Conservation (phyloP, 2,329 filamentous ascomycete species). For the Chaetomium strumarium region DNA sequence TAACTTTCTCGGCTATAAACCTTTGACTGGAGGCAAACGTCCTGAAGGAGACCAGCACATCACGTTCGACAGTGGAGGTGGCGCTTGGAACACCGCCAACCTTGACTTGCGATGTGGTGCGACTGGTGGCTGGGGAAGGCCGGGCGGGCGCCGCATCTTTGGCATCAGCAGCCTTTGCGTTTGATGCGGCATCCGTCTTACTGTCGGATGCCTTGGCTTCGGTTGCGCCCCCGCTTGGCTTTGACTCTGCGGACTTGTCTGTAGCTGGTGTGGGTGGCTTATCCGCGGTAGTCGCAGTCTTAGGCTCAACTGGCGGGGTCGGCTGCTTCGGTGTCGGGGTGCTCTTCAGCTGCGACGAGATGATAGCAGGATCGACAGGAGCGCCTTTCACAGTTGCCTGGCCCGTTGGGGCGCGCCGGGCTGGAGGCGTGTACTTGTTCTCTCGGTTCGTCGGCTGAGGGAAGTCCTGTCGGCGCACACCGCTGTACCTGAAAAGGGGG, state of each 20-base stretch:
- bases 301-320: slow-evolving; percentile 14
- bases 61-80: slow-evolving; percentile 55
- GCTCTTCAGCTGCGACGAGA: slow-evolving; percentile 69
- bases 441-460: slow-evolving; percentile 54
- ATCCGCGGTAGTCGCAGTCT: slow-evolving; percentile 17
- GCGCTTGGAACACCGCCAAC: slow-evolving; percentile 45
- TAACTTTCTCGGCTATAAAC: slow-evolving; percentile 49
- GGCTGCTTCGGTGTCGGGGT: slow-evolving; percentile 37
- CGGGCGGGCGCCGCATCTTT: slow-evolving; percentile 16
- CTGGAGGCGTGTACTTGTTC: slow-evolving; percentile 85
- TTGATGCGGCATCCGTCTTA: slow-evolving; percentile 20
- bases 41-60: slow-evolving; percentile 59
- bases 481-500: slow-evolving; percentile 65
- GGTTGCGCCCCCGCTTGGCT: slow-evolving; percentile 23
- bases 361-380: slow-evolving; percentile 82
- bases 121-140: slow-evolving; percentile 26
- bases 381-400: slow-evolving; percentile 69
- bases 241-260: slow-evolving; percentile 26
- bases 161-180: slow-evolving; percentile 19
- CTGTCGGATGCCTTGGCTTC: slow-evolving; percentile 27
- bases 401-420: slow-evolving; percentile 70
- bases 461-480: slow-evolving; percentile 73
- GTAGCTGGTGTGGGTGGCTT: slow-evolving; percentile 20
- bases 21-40: slow-evolving; percentile 55
- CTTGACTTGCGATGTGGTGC: slow-evolving; percentile 36